Base-by-base conservation (phyloP, 2,329 filamentous ascomycete species). In the Monosporascus ibericus region DNA sequence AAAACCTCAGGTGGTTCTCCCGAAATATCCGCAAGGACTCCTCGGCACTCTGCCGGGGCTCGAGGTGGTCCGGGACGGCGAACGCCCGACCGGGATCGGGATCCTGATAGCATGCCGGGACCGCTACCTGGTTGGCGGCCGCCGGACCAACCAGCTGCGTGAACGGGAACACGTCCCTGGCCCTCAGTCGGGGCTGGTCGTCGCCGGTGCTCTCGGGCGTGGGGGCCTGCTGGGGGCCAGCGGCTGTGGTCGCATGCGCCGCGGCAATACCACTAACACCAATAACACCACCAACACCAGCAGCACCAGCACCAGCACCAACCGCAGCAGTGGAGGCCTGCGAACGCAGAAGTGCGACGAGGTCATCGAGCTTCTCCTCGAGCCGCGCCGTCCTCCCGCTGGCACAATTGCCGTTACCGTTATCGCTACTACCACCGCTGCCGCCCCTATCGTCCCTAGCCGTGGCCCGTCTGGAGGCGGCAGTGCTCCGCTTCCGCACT, bases 281-380 rank as follows among this genome's bases (percentile, higher is more conserved):
- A n/a, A 24, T 46, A 37, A 22, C 50, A 50, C 47, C 20, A 44
- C 34, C 46, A 25, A 48, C 24, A 37, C 53, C 39, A 2, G 53
- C 37, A 20, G 52, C 39, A 20, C 53, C 39, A 2, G 54, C 37
- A 20, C 53, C 55, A 47, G 38, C 25, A 24, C 47, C 20, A 48
- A 36, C 48, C 5, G 44, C 37, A 20, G 38, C 39, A 47, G 44
- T 52, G 18, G 52, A 50, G 9, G 62, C 57, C 38, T 66, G 65
- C n/a, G 61, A 60, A 44, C 60, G 57, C 40, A 67, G 58, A 25
- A 66, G 58, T 5, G 59, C 55, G 5, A 66, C 62, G n/a, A 67
- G 49, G 20, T 63, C 61, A 36, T 67, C 65, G 4, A 66, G 57
- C 42, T 64, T 65, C 49, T 66, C 61, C 52, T 67, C 65, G 3